Percentiles rank a stretch among this genome's conserved stretches.
Conservation (phyloP, 768 basidiomycete species). For the Hericium erinaceus region DNA sequence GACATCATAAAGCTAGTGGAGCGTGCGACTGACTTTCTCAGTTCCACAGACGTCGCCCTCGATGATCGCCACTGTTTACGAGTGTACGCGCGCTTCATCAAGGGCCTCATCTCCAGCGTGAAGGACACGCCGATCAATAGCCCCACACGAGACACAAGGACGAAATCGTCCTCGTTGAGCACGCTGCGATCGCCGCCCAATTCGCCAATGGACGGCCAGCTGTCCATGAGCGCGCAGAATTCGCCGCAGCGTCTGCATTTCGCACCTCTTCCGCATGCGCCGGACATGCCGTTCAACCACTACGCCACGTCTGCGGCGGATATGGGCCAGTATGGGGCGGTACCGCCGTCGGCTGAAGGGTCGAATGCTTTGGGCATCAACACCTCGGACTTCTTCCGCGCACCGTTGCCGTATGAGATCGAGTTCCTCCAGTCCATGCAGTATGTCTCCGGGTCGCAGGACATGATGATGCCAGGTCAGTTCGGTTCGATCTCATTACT, state of each 20-base stretch:
- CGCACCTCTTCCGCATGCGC: constrained; percentile 9
- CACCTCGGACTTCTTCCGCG: constrained; percentile 11
- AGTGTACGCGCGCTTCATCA: constrained; percentile 24
- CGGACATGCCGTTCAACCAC: constrained; percentile 11
- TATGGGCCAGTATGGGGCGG: background rate
- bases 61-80: constrained; percentile 25
- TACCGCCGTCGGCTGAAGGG: background rate
- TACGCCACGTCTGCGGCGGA: constrained; percentile 4
- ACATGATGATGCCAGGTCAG: constrained; percentile 11
- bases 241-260: constrained; percentile 1
- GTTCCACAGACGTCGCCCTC: constrained; percentile 20
- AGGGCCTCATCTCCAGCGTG: constrained; percentile 15
- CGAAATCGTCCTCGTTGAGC: background rate
- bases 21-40: constrained; percentile 18
- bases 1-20: constrained; percentile 18
- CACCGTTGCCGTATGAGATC: constrained; percentile 11
- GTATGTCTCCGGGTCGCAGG: constrained; percentile 4
- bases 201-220: background rate
- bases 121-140: background rate
- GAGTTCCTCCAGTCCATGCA: constrained; percentile 15
- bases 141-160: background rate
- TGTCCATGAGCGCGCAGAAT: background rate
- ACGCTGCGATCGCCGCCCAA: background rate
- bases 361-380: constrained; percentile 5
- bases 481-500: background rate